Evolutionary conservation across 2,329 filamentous ascomycete species (phyloP), one percentile per base, ranked within the genome.

Genomic region (Arthrobotrys megalospora): DNA sequence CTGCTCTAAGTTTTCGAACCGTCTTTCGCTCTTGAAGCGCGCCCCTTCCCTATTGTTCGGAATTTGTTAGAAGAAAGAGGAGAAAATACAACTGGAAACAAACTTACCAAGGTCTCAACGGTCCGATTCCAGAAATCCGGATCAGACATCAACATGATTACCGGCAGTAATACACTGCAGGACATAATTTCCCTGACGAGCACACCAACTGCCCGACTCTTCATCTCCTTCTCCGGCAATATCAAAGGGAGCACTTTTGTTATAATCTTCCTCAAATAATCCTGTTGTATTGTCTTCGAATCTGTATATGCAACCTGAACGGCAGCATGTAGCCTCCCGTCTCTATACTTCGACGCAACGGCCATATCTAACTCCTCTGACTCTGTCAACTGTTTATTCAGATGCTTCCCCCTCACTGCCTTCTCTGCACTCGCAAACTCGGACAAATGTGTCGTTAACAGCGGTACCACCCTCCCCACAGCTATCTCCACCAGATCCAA

Each of bases 121-220:
- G 97, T 85, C 84, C 97, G 94, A 82, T 99, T 98, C 95, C 95
- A 99, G 7, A 92, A 97, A 85, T 99, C 96, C 0, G 96, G 94
- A 81, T 99, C 95, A 4, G 93, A 90, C 16, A 99, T 86, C 79
- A 94, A 86, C 81, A 91, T 90, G 83, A 97, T 88, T 21, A 96
- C 86, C 0, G 96, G 96, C 48, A 90, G 91, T 43, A 99, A 86
- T 45, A 99, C 91, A n/a, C 93, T 93, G 84, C 96, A 97, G 21
- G 93, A 88, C n/a, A 97, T 90, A 78, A 99, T 91, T 85, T 99
- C 96, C 81, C 92, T 91, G 76, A 97, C 88, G 67, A 99, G 86
- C 41, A 91, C 91, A 36, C 89, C 90, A 6, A 97, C 94, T 48
- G 93, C 90, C 78, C 93, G 89, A 83, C 96, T 97, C 36, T 90